A percentile compares a stretch with the other conserved stretches of the same genome.
phyloP scores from a whole-genome alignment of 768 basidiomycete species.

The Udeniomyces megalosporus region DNA sequence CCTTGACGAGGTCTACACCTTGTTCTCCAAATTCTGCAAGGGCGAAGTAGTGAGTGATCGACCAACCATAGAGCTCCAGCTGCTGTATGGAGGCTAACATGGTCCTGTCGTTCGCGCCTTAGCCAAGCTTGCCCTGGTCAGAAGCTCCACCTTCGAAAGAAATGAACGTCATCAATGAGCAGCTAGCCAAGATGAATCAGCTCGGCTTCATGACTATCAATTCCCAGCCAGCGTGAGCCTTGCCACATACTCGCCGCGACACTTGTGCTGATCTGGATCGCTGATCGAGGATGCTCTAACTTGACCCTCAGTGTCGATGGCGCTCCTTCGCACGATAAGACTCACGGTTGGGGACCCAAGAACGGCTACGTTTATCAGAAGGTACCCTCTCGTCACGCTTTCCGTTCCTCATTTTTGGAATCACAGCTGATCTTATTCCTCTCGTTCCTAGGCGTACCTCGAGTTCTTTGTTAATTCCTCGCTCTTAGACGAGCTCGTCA shows the following conservation, averaged over 20 bases:
- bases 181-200: constrained; percentile 52
- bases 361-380: constrained; percentile 95
- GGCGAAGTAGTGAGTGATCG: constrained; percentile 22
- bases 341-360: constrained; percentile 78
- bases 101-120: not conserved
- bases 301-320: constrained; percentile 47
- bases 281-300: not conserved
- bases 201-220: constrained; percentile 93
- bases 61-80: not conserved
- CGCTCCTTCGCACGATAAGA: constrained; percentile 61
- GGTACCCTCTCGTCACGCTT: constrained; percentile 32
- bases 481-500: constrained; percentile 53
- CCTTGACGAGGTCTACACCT: constrained; percentile 23
- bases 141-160: constrained; percentile 29
- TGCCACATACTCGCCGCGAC: not conserved
- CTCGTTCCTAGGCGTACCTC: constrained; percentile 56
- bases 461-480: constrained; percentile 81
- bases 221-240: constrained; percentile 68
- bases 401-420: constrained; percentile 47
- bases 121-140: constrained; percentile 28
- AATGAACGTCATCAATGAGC: constrained; percentile 29
- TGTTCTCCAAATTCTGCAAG: constrained; percentile 29
- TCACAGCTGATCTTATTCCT: not conserved
- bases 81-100: not conserved
- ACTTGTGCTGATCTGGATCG: not conserved